These are phyloP conservation scores for Rhododendron simsii DNA, from an alignment of 148 eudicot genomes.

Conservation along the genomic window DNA sequence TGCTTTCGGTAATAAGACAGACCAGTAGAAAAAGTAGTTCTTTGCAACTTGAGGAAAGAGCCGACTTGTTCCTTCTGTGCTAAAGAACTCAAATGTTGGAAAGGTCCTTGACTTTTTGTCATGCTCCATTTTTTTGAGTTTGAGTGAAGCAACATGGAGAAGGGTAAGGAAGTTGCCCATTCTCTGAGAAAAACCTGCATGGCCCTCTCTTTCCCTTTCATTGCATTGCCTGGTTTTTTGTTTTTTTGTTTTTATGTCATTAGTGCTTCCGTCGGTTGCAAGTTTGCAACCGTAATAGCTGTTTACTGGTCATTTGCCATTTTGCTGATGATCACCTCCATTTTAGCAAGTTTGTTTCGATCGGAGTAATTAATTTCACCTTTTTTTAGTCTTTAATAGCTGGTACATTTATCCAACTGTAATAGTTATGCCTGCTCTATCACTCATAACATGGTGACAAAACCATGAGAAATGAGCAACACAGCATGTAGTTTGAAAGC, in stretches of 20 bases:
- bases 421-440: neutral
- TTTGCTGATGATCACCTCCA: neutral
- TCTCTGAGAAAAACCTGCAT: neutral
- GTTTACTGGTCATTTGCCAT: neutral
- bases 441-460: neutral
- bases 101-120: neutral
- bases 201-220: neutral
- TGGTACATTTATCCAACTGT: neutral
- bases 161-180: neutral
- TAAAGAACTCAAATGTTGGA: neutral
- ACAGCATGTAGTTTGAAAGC: neutral
- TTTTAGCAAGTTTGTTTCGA: neutral
- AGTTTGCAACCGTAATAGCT: neutral
- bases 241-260: neutral
- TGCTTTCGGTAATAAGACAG: neutral
- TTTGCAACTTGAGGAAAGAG: neutral
- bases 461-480: neutral
- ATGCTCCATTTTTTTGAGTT: neutral
- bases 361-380: neutral
- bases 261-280: neutral
- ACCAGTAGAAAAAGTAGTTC: neutral
- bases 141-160: neutral
- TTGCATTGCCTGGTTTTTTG: neutral
- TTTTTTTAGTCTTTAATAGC: neutral
- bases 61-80: neutral